Evolutionary conservation across 108 stramenopile genomes (phyloP), one percentile per base, ranked within the genome.

Genomic region (Heterococcus sp.): DNA sequence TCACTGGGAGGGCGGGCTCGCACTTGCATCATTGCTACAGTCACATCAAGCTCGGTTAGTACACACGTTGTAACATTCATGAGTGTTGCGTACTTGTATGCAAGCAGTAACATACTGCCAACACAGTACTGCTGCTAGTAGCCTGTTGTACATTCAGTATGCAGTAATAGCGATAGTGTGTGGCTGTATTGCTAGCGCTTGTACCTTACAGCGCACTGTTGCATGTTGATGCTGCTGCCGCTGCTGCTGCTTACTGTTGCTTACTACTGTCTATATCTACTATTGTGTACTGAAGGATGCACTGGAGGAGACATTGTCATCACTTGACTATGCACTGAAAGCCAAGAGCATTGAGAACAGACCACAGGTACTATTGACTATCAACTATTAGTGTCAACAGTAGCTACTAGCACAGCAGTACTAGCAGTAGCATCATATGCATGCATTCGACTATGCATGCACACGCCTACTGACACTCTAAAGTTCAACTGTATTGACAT

Each of bases 331-430:
- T 73, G 89, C 89, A 0, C 69, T 68, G 27, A 83, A 89, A 39
- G 89, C 89, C 4, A 86, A 87, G 40, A 85, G 32, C 78, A 90
- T 90, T 88, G 78, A 90, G 74, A 90, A 90, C 86, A 85, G 82
- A 72, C 89, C 89, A 28, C 79, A 74, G 73, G 83, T 73, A 21
- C n/a, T n/a, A 31, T 35, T 37, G 27, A 27, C 29, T 27, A 5
- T 71, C 71, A 5, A 71, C n/a, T n/a, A 71, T 32, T 35, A 32
- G 71, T n/a, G 35, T 35, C 21, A 58, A 21, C 46, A 8, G 14
- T 58, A 58, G 14, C 14, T 58, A 58, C 8, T 21, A 8, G 14
- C 8, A 8, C 21, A 58, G 21, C 46, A 14, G 14, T 58, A 58
- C 14, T 8, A 14, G 46, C 14, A 58, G 14, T 58, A 21, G 46